These are phyloP conservation scores for Naganishia sp. DNA, from an alignment of 1,284 basidiomycete genomes.

Conservation along the genomic window DNA sequence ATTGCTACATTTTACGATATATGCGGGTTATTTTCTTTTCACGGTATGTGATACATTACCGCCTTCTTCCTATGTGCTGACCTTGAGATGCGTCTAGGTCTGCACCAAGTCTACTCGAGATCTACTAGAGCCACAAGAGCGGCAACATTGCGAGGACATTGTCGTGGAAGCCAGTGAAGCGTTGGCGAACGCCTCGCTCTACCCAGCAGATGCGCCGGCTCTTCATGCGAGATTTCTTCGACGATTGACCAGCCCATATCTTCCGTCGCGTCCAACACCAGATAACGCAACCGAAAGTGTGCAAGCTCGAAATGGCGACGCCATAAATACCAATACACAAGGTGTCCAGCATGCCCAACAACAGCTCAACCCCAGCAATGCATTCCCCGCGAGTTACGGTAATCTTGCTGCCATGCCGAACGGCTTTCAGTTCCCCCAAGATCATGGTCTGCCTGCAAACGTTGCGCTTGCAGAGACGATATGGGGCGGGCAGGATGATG, in stretches of 20 bases:
- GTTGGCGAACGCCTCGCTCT: constrained; percentile 39
- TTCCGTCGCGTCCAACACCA: neutral
- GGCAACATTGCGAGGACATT: constrained; percentile 43
- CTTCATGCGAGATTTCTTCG: constrained; percentile 44
- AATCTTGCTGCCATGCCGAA: neutral
- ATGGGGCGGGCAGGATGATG: constrained; percentile 24
- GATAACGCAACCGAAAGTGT: neutral
- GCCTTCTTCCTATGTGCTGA: neutral
- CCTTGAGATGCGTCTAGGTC: constrained; percentile 38
- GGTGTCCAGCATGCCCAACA: neutral
- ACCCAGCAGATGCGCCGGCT: constrained; percentile 40
- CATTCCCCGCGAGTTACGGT: constrained; percentile 2
- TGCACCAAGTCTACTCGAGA: constrained; percentile 40
- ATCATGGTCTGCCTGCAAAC: neutral
- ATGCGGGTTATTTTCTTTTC: constrained; percentile 45
- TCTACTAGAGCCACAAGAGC: constrained; percentile 35
- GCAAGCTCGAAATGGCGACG: neutral
- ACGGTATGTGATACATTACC: constrained; percentile 31
- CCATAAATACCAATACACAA: neutral
- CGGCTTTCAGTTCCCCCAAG: constrained; percentile 5
- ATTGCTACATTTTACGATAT: constrained; percentile 46
- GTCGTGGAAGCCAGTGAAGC: constrained; percentile 42
- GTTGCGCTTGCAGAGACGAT: constrained; percentile 22
- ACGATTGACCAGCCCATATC: constrained; percentile 33
- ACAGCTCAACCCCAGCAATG: neutral